Evolutionary conservation across 371 early-diverging fungal species (phyloP), one percentile per base, ranked within the genome.

Genomic region (Dipsacomyces acuminosporus): DNA sequence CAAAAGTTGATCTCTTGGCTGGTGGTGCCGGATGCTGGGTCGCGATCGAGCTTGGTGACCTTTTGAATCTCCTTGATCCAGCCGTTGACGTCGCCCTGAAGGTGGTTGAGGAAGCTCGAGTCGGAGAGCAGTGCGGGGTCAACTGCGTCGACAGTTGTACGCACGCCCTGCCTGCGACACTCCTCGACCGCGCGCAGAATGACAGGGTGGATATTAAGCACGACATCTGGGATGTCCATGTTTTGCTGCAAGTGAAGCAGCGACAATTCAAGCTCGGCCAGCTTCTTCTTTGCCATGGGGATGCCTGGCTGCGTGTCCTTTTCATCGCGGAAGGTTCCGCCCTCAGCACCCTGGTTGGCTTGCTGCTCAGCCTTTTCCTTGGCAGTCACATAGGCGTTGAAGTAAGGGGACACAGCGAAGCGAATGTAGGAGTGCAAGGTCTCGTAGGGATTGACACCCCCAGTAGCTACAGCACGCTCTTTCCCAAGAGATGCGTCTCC

Each of bases 21-120:
- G 15, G 97, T 95, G 3, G 92, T 87, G 15, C 94, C 96, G 33
- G 88, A 86, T 0, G 88, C 73, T 24, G 96, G 94, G 64, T 99
- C 99, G 48, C 97, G 83, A 23, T 85, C 80, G 57, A 98, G 85
- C 58, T 90, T 90, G 30, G 97, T 96, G 13, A 99, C 96, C 66
- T 94, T 96, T 69, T 98, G 96, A 61, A 99, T 97, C 64, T 98
- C 98, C 65, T 93, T 94, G 73, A 97, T 91, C 99, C 99, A 99
- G 7, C 87, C 86, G 61, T 97, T 97, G 41, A 99, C 98, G 65
- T 94, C 94, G 41, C 83, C 77, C 65, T 96, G 96, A 22, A 99
- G 80, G 64, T 85, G 83, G 77, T 96, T 96, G 23, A 98, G 78
- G 53, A 97, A 91, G 2, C 81, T 73, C 0, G 94, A 88, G 60